Evolutionary conservation across 768 basidiomycete genomes (phyloP), one percentile per base, ranked within the genome.

Genomic region (Kwoniella sp.): DNA sequence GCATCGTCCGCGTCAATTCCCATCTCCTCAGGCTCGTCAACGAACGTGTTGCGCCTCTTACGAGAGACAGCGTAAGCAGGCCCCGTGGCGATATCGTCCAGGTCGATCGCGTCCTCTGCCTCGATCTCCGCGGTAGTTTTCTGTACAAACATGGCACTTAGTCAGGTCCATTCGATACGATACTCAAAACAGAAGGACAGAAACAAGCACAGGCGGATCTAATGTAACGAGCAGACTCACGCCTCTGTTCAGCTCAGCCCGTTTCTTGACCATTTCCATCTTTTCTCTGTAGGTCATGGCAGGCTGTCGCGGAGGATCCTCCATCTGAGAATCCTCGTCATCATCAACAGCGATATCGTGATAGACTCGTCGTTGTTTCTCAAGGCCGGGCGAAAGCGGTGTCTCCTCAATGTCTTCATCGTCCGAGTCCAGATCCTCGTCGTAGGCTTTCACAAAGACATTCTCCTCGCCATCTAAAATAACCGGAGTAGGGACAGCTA

Each of bases 401-500:
- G 59, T 52, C 22, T 68, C 67, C 48, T 64, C 70, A 12, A 69
- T 58, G 15, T 61, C 56, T 31, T 65, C 68, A 13, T 67, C 59
- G 17, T 72, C 72, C 1, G 63, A 59, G 28, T 63, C 72, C 26
- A 73, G 41, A 57, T 71, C 69, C 12, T 64, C 62, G 9, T 73
- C 65, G 34, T 70, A 70, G 0, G 63, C 55, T 26, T 52, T 13
- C 9, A n/a, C 7, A 58, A 75, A 75, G 22, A 58, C 70, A 48
- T 71, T 72, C 26, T 52, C 63, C 61, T 74, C 73, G 29, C 73
- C 73, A 15, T 65, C 73, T 71, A 52, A 9, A 30, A 9, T 11
- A 31, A n/a, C 57, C 17, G 55, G 12, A 41, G 31, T 17, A 41
- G 9, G 9, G 31, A 20, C 15, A 11, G 20, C 7, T 17, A 55